A percentile compares a stretch with the other conserved stretches of the same genome.
Conservation (phyloP, 192 early-diverging fungal species). For the Dispira parvispora region DNA sequence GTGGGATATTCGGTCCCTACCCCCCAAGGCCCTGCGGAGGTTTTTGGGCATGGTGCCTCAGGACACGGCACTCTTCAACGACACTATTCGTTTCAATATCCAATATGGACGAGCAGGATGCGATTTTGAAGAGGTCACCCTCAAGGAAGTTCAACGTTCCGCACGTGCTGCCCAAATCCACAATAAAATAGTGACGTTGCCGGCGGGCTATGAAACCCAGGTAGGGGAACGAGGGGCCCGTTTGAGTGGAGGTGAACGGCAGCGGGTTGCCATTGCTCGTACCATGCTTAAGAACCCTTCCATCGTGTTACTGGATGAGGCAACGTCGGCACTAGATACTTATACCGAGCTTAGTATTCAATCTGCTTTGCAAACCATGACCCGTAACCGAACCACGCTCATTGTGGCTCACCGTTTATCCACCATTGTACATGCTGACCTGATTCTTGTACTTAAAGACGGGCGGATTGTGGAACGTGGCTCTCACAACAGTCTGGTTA, state of each 20-base stretch:
- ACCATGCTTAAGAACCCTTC: constrained; percentile 84
- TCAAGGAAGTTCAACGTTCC: constrained; percentile 51
- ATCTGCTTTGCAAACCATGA: constrained; percentile 55
- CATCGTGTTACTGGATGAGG: constrained; percentile 85
- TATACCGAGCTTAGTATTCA: constrained; percentile 86
- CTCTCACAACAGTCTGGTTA: constrained; percentile 59
- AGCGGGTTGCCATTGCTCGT: constrained; percentile 79
- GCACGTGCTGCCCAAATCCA: constrained; percentile 62
- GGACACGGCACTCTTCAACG: constrained; percentile 94
- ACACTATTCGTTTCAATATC: constrained; percentile 89
- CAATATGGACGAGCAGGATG: constrained; percentile 48
- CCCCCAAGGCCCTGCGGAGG: constrained; percentile 53
- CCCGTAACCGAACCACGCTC: constrained; percentile 67
- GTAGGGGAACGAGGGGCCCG: constrained; percentile 86
- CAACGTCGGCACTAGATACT: constrained; percentile 73
- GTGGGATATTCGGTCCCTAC: constrained; percentile 48
- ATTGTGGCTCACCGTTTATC: constrained; percentile 73
- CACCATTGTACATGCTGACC: constrained; percentile 71
- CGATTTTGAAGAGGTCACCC: constrained; percentile 32
- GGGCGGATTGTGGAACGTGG: constrained; percentile 70
- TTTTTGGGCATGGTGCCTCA: constrained; percentile 88
- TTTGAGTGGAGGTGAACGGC: constrained; percentile 86
- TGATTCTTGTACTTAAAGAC: constrained; percentile 73
- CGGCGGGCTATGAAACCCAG: constrained; percentile 64
- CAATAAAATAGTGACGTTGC: constrained; percentile 52